Conservation (phyloP, 495 filamentous ascomycete species). For the Penicillium psychrofluorescens region DNA sequence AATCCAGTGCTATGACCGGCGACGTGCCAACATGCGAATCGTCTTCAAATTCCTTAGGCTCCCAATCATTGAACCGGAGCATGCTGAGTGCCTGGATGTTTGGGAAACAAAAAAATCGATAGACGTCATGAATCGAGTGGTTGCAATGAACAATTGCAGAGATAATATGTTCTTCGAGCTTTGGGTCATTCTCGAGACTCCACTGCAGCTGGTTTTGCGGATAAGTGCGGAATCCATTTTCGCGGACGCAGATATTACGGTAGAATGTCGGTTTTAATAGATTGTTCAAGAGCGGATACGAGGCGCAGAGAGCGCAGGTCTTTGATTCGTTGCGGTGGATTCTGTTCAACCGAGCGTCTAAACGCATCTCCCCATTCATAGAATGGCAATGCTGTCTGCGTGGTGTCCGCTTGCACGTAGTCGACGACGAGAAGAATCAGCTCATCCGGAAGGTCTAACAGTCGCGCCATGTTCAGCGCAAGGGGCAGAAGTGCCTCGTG, state of each 20-base stretch:
- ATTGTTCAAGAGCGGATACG: neutral
- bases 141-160: conserved; percentile 1
- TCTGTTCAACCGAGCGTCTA: neutral
- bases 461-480: neutral
- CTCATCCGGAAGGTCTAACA: neutral
- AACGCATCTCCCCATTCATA: neutral
- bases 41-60: conserved; percentile 4
- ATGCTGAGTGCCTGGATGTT: conserved; percentile 3
- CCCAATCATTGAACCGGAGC: conserved; percentile 1
- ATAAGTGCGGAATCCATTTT: neutral
- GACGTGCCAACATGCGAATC: conserved; percentile 12
- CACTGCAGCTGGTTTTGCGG: neutral
- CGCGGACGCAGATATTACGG: neutral
- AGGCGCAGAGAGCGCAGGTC: neutral
- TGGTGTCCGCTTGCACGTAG: neutral
- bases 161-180: neutral
- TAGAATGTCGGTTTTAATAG: neutral
- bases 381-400: neutral
- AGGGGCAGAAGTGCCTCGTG: no score
- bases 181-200: neutral
- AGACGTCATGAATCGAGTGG: neutral
- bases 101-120: neutral
- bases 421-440: neutral
- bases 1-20: conserved; percentile 3
- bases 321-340: neutral